Conservation (phyloP, 2,329 filamentous ascomycete genomes). For the Clarireedia homoeocarpa region DNA sequence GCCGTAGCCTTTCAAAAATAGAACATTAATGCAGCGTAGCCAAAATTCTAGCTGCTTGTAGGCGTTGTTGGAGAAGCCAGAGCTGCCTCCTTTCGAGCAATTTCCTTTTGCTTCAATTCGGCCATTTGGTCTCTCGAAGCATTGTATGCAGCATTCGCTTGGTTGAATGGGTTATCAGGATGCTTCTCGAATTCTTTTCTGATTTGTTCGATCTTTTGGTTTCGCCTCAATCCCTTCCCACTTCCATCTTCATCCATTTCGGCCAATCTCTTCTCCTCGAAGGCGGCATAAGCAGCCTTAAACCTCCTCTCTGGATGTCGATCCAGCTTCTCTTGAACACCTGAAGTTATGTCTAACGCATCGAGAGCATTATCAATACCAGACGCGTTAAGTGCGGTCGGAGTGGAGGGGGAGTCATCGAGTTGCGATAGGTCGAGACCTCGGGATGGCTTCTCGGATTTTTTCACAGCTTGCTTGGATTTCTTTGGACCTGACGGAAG, state of each 20-base stretch:
- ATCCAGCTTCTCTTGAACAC: constrained; percentile 65
- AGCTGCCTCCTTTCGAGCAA: constrained; percentile 64
- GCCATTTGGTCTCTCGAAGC: constrained; percentile 69
- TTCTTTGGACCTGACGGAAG: constrained; percentile 42
- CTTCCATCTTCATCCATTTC: constrained; percentile 81
- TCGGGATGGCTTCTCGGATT: constrained; percentile 58
- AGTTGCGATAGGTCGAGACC: constrained; percentile 72
- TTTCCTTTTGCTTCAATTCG: constrained; percentile 58
- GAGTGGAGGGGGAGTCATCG: constrained; percentile 42
- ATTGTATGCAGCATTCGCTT: constrained; percentile 69
- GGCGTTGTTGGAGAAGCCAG: constrained; percentile 34
- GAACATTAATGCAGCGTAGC: background rate
- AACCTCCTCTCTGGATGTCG: constrained; percentile 81
- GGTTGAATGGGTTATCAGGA: constrained; percentile 92
- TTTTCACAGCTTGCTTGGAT: constrained; percentile 61
- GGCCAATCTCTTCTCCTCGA: constrained; percentile 69
- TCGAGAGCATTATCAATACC: constrained; percentile 94
- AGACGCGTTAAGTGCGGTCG: constrained; percentile 62
- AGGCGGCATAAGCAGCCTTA: constrained; percentile 78
- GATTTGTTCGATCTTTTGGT: constrained; percentile 79
- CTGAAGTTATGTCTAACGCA: constrained; percentile 60
- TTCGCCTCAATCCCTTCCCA: constrained; percentile 62
- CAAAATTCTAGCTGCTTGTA: constrained; percentile 17
- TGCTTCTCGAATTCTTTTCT: constrained; percentile 91
- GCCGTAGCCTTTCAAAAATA: background rate